phyloP scores from a whole-genome alignment of 176 grass and related monocot species.

The Poa pratensis region DNA sequence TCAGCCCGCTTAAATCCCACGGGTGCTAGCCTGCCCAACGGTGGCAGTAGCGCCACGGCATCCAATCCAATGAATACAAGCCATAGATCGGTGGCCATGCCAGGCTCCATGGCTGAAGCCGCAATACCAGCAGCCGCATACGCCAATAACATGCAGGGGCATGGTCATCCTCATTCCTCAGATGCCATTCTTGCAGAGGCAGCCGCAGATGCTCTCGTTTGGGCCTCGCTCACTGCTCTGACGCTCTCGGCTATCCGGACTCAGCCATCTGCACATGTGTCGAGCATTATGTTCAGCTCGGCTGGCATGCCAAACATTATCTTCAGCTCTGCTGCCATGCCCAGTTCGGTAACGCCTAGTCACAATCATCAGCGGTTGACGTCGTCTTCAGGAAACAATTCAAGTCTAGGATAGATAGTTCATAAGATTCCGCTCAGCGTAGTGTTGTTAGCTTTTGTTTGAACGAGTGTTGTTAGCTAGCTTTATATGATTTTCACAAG shows the following conservation, averaged over 20 bases:
- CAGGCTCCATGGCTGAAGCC: constrained; percentile 45
- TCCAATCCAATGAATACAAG: constrained; percentile 43
- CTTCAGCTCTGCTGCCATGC: constrained; percentile 58
- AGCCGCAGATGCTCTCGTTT: constrained; percentile 72
- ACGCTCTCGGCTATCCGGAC: constrained; percentile 68
- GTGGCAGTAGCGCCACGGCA: constrained; percentile 31
- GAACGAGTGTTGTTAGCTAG: constrained; percentile 33
- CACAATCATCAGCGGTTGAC: constrained; percentile 71
- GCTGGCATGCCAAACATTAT: constrained; percentile 36
- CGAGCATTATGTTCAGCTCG: constrained; percentile 54
- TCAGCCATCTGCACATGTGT: constrained; percentile 36
- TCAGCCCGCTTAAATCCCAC: constrained; percentile 40
- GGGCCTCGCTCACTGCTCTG: constrained; percentile 66
- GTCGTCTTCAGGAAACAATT: constrained; percentile 74
- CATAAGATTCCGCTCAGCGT: not conserved
- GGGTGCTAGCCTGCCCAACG: constrained; percentile 27
- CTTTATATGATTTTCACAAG: constrained; percentile 43
- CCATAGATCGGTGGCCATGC: constrained; percentile 40
- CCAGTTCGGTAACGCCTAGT: constrained; percentile 48
- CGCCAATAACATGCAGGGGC: constrained; percentile 51
- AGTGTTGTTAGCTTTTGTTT: constrained; percentile 16
- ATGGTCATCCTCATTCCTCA: constrained; percentile 64
- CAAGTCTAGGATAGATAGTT: constrained; percentile 57
- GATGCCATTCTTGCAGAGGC: constrained; percentile 71
- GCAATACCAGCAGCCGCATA: constrained; percentile 39